These are phyloP conservation scores for Pseudogymnoascus pannorum DNA, from an alignment of 2,329 filamentous ascomycete genomes.

Conservation along the genomic window DNA sequence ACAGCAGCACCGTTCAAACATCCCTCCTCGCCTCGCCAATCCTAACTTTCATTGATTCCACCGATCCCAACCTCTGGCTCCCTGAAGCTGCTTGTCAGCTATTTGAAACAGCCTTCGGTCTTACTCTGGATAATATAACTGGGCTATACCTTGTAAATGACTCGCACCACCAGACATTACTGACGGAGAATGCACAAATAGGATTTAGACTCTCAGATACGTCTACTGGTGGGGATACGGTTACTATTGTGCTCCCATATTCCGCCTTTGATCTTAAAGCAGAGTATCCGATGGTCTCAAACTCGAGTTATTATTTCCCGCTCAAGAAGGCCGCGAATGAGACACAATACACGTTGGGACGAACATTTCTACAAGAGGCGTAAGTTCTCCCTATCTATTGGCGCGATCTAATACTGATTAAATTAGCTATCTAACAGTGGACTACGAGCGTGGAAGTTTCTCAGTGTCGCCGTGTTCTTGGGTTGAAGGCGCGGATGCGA, in stretches of 20 bases:
- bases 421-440: constrained; percentile 30
- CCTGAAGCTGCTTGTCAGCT: constrained; percentile 26
- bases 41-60: constrained; percentile 27
- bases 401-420: not conserved
- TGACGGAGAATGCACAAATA: constrained; percentile 24
- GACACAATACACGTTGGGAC: constrained; percentile 28
- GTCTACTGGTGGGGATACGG: constrained; percentile 17
- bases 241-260: constrained; percentile 30
- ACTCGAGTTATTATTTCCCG: constrained; percentile 27
- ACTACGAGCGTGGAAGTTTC: constrained; percentile 35
- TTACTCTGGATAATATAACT: constrained; percentile 24
- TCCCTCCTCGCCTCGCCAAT: constrained; percentile 31
- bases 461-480: constrained; percentile 34
- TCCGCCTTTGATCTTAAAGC: constrained; percentile 27
- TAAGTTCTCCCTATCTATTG: constrained; percentile 15
- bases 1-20: constrained; percentile 28
- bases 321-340: constrained; percentile 23
- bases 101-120: constrained; percentile 30
- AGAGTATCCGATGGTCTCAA: constrained; percentile 21
- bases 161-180: constrained; percentile 22
- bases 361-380: constrained; percentile 31
- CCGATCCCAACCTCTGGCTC: constrained; percentile 30
- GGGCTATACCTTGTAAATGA: constrained; percentile 28
- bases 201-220: constrained; percentile 25
- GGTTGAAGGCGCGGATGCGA: constrained; percentile 28